phyloP scores from a whole-genome alignment of 345 rosid genomes.

The Linum lewisii region DNA sequence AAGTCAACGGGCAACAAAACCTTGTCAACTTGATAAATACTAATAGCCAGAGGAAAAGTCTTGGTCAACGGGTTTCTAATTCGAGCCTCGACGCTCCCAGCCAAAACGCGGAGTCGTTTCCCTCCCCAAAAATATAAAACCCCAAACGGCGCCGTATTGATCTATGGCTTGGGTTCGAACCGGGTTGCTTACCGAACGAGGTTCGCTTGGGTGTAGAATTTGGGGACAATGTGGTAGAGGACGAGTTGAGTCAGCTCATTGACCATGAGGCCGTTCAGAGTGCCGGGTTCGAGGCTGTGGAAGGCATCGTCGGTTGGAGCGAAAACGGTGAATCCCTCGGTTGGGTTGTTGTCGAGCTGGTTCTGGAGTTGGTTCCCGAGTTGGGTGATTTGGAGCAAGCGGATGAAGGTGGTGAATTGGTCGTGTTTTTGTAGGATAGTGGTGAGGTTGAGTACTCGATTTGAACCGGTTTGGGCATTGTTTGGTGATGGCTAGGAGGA shows the following conservation, averaged over 20 bases:
- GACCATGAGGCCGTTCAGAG: constrained; percentile 34
- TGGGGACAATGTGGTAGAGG: constrained; percentile 48
- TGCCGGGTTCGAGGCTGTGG: constrained; percentile 46
- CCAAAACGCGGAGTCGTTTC: constrained; percentile 72
- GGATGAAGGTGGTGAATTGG: constrained; percentile 51
- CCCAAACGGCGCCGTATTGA: constrained; percentile 32
- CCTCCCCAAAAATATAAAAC: constrained; percentile 65
- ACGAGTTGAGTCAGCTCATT: constrained; percentile 56
- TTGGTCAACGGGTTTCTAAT: constrained; percentile 45
- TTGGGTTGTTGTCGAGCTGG: constrained; percentile 66
- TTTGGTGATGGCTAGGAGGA: constrained; percentile 20
- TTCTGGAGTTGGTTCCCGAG: constrained; percentile 40
- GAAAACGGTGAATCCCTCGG: constrained; percentile 65
- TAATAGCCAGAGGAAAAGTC: constrained; percentile 53
- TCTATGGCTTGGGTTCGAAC: constrained; percentile 56
- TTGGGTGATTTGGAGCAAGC: constrained; percentile 46
- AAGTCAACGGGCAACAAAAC: constrained; percentile 63
- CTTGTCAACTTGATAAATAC: constrained; percentile 72
- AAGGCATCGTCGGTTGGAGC: constrained; percentile 92
- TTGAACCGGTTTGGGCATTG: constrained; percentile 32
- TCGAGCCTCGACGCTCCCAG: constrained; percentile 51
- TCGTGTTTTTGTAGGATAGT: constrained; percentile 60
- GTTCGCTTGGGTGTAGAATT: constrained; percentile 44
- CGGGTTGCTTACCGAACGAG: constrained; percentile 65
- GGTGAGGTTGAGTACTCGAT: constrained; percentile 64